A percentile compares a stretch with the other conserved stretches of the same genome.
Evolutionary conservation across 225 moss, liverwort and hornwort genomes (phyloP).

Genomic region (Anthoceros angustus): DNA sequence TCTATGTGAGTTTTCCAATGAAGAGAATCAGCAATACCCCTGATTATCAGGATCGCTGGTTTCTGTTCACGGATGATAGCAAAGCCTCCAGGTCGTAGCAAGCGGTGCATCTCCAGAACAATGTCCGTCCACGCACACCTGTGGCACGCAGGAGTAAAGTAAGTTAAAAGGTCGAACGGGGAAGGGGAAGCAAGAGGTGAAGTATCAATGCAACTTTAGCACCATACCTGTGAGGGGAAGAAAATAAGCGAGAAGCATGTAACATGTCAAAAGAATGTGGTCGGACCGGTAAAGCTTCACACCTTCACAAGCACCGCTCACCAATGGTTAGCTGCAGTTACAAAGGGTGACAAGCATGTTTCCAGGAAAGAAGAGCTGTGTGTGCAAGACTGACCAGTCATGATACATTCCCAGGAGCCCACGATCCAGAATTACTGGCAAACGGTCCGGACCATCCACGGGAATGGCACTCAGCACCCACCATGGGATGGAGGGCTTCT

Average conservation of each 20-base stretch:
- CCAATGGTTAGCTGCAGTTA: not conserved
- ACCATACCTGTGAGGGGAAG: slow-evolving; percentile 31
- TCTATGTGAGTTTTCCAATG: slow-evolving; percentile 56
- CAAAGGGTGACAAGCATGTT: not conserved
- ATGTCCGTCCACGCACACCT: slow-evolving; percentile 47
- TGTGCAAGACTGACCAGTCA: slow-evolving; percentile 39
- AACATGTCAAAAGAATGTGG: slow-evolving; percentile 63
- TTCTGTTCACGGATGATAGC: slow-evolving; percentile 52
- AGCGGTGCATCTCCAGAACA: slow-evolving; percentile 55
- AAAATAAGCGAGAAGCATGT: slow-evolving; percentile 55
- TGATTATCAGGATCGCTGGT: slow-evolving; percentile 20
- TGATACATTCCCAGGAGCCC: slow-evolving; percentile 76
- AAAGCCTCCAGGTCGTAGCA: slow-evolving; percentile 79
- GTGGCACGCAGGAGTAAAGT: not conserved
- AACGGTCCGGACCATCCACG: slow-evolving; percentile 48
- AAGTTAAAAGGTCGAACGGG: not conserved
- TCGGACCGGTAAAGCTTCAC: slow-evolving; percentile 49
- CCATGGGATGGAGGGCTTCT: slow-evolving; percentile 44
- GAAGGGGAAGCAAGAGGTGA: not conserved
- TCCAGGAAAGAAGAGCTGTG: slow-evolving; percentile 5
- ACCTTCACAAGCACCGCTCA: slow-evolving; percentile 29
- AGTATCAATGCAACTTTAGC: not conserved
- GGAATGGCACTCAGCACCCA: slow-evolving; percentile 80
- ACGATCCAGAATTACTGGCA: slow-evolving; percentile 52
- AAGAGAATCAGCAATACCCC: slow-evolving; percentile 22